A percentile compares a stretch with the other conserved stretches of the same genome.
These are phyloP conservation scores for Pyrenula aspistea DNA, from an alignment of 495 filamentous ascomycete species.

Conservation along the genomic window DNA sequence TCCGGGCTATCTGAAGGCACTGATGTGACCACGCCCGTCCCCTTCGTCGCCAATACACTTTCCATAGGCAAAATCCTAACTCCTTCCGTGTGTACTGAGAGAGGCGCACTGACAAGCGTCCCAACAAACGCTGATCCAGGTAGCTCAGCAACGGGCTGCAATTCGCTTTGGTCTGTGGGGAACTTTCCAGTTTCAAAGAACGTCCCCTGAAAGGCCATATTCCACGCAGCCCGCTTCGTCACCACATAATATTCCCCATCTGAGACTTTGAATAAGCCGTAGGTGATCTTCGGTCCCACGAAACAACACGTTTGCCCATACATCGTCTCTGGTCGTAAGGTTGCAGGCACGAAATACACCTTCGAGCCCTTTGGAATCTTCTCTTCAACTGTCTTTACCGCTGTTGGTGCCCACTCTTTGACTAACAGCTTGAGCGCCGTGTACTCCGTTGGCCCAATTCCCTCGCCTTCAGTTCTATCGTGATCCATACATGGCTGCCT, in stretches of 20 bases:
- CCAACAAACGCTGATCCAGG: slow-evolving; percentile 73
- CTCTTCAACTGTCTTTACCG: slow-evolving; percentile 53
- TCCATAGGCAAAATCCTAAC: slow-evolving; percentile 94
- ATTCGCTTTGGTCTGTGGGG: slow-evolving; percentile 45
- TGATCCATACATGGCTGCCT: slow-evolving; percentile 98
- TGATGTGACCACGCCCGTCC: slow-evolving; percentile 90
- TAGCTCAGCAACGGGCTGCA: slow-evolving; percentile 47
- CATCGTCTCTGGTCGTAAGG: slow-evolving; percentile 93
- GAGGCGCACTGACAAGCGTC: slow-evolving; percentile 73
- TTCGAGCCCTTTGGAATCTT: slow-evolving; percentile 73
- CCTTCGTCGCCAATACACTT: slow-evolving; percentile 78
- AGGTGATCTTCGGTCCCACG: slow-evolving; percentile 81
- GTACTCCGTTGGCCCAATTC: slow-evolving; percentile 83
- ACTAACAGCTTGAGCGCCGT: slow-evolving; percentile 82
- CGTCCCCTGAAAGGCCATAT: slow-evolving; percentile 90
- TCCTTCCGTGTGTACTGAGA: slow-evolving; percentile 73
- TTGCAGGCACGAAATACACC: slow-evolving; percentile 84
- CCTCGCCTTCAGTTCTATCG: slow-evolving; percentile 85
- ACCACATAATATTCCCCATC: slow-evolving; percentile 79
- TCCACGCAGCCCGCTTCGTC: slow-evolving; percentile 77
- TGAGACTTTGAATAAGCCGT: slow-evolving; percentile 75
- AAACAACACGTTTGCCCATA: slow-evolving; percentile 96
- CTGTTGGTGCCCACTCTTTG: slow-evolving; percentile 69
- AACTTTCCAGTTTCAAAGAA: slow-evolving; percentile 66
- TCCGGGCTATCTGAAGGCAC: slow-evolving; percentile 94